These are phyloP conservation scores for Cladosporium sp. DNA, from an alignment of 2,329 filamentous ascomycete genomes.

Conservation along the genomic window DNA sequence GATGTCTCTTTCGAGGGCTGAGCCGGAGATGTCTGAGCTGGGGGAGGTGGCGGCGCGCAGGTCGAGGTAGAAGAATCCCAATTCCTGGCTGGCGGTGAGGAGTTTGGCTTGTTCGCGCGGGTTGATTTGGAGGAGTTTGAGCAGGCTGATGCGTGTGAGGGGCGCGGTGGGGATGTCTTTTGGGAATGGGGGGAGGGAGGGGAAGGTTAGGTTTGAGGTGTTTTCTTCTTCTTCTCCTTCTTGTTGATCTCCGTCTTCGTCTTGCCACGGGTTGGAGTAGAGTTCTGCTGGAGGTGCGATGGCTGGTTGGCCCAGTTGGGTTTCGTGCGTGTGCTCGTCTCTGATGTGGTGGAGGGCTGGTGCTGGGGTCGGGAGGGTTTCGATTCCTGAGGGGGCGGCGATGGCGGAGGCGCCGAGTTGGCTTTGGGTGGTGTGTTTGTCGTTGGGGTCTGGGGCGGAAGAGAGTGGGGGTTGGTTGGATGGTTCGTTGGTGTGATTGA, in stretches of 20 bases:
- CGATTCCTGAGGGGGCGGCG: background rate
- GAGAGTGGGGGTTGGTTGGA: background rate
- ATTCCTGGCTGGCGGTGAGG: conserved; percentile 39
- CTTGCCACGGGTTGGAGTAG: background rate
- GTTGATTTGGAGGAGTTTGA: conserved; percentile 32
- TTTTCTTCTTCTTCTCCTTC: background rate
- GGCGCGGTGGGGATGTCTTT: conserved; percentile 37
- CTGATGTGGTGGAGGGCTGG: conserved; percentile 5
- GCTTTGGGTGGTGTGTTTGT: background rate
- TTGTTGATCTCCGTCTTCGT: background rate
- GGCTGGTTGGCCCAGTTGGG: background rate
- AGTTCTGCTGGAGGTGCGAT: conserved; percentile 5
- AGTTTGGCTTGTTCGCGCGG: conserved; percentile 33
- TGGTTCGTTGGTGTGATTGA: background rate
- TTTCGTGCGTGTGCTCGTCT: background rate
- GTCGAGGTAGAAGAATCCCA: conserved; percentile 57
- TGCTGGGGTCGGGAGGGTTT: background rate
- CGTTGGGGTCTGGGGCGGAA: background rate
- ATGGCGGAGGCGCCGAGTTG: conserved; percentile 10
- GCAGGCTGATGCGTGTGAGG: conserved; percentile 36
- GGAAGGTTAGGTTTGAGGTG: conserved; percentile 24
- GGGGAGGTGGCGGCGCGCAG: conserved; percentile 27
- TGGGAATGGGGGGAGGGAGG: conserved; percentile 36
- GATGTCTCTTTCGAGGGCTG: conserved; percentile 40
- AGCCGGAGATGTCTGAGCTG: conserved; percentile 31